phyloP scores from a whole-genome alignment of 1,139 yeast species.

The Pichia sp. region DNA sequence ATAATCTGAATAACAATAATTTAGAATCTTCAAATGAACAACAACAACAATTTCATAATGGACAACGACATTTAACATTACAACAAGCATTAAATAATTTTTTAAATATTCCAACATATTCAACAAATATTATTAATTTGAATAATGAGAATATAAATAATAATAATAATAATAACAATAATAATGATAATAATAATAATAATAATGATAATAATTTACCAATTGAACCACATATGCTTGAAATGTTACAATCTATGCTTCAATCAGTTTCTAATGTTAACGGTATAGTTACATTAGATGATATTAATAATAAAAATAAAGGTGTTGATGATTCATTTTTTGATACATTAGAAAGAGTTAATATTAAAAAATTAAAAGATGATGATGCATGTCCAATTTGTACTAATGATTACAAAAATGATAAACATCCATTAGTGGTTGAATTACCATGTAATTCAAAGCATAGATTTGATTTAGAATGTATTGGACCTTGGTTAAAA shows the following conservation, averaged over 20 bases:
- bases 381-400: conserved; percentile 79
- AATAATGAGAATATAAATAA: background rate
- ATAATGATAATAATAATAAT: background rate
- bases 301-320: conserved; percentile 3
- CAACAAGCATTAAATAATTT: conserved; percentile 21
- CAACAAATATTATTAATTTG: background rate
- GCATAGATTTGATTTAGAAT: conserved; percentile 82
- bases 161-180: background rate
- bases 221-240: conserved; percentile 10
- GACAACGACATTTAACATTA: conserved; percentile 17
- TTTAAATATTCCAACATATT: conserved; percentile 12
- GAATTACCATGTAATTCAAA: conserved; percentile 64
- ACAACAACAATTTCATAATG: background rate
- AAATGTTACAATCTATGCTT: conserved; percentile 15
- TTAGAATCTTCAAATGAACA: background rate
- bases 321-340: conserved; percentile 69
- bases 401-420: conserved; percentile 64
- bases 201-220: background rate
- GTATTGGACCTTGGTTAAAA: conserved; percentile 85
- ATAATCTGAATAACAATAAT: conserved; percentile 7
- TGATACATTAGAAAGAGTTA: conserved; percentile 70
- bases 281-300: conserved; percentile 8
- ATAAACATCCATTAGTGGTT: conserved; percentile 75
- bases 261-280: conserved; percentile 6
- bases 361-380: conserved; percentile 42